These are phyloP conservation scores for Ceriops zippeliana DNA, from an alignment of 345 rosid species.

Conservation along the genomic window DNA sequence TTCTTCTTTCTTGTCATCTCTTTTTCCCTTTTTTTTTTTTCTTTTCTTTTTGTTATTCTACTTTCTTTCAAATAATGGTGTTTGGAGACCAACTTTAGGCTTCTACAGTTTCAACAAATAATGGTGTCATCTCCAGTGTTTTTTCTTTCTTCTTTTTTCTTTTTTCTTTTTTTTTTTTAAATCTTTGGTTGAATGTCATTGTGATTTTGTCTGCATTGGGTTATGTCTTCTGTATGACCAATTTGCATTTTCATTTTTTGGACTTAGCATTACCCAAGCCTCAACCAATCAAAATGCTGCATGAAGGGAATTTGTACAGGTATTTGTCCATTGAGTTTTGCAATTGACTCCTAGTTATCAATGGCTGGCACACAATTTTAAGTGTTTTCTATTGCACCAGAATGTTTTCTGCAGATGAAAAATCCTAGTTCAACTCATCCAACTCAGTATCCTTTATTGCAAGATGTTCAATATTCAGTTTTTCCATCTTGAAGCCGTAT, in stretches of 20 bases:
- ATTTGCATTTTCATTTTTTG: constrained; percentile 11
- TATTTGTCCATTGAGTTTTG: constrained; percentile 18
- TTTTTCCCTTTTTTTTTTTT: not conserved
- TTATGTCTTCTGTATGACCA: constrained; percentile 4
- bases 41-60: not conserved
- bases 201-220: too few species aligned
- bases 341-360: constrained; percentile 4
- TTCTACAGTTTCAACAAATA: too few species aligned
- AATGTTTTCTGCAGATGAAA: constrained; percentile 99
- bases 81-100: too few species aligned
- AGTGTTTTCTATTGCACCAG: constrained; percentile 39
- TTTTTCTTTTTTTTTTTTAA: not conserved
- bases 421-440: constrained; percentile 88
- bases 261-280: constrained; percentile 83
- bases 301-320: constrained; percentile 97
- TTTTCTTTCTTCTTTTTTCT: not conserved
- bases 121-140: not conserved
- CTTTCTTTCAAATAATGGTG: too few species aligned
- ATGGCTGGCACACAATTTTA: constrained; percentile 13
- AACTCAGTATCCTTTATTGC: constrained; percentile 89
- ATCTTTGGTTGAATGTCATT: too few species aligned
- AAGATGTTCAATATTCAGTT: constrained; percentile 2
- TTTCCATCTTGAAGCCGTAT: constrained; percentile 8
- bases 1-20: too few species aligned
- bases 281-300: constrained; percentile 95